Base-by-base conservation (phyloP, 2,329 filamentous ascomycete species). In the Botrytis paeoniae region DNA sequence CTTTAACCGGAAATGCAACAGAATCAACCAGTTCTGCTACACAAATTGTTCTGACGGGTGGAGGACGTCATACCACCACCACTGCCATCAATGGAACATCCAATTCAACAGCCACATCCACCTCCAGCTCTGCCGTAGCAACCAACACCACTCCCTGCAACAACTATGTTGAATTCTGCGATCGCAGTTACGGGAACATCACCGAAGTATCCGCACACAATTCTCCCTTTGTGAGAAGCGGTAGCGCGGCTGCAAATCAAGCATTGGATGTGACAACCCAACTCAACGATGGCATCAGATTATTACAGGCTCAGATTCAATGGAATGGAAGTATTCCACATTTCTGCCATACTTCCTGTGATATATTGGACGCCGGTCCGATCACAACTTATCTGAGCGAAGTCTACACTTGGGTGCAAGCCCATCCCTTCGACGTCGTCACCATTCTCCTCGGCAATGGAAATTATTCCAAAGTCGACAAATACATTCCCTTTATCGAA, bases 361-460 rank as follows among this genome's bases (percentile, higher is more conserved):
- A 94, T 76, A 84, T 97, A 4, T 87, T 97, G 45, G 91, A 97
- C 77, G 93, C 88, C 2, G 95, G 95, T 0, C 90, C 92, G 12
- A 91, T 96, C 69, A 89, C 91, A 71, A 84, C 88, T 61, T 96
- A 93, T 84, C 89, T 98, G 48, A 84, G 84, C 10, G 86, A 85
- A 0, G 92, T 97, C 20, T 86, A 85, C 51, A 81, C 84, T 61
- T 98, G 95, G 95, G 89, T 98, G 3, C 86, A 87, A 10, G 78
- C 80, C 0, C 90, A 98, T 77, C 94, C 94, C 0, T 95, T 93
- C 83, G 95, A 98, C 76, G 92, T 98, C 1, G 88, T 98, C 39
- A 95, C 93, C 1, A 90, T 98, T 76, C 85, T 98, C 29, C 90
- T 98, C 69, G 94, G 91, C 73, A 98, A 98, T 81, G 91, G 89